Conservation (phyloP, 1,139 yeast genomes). For the Nakaseomyces glabratus region DNA sequence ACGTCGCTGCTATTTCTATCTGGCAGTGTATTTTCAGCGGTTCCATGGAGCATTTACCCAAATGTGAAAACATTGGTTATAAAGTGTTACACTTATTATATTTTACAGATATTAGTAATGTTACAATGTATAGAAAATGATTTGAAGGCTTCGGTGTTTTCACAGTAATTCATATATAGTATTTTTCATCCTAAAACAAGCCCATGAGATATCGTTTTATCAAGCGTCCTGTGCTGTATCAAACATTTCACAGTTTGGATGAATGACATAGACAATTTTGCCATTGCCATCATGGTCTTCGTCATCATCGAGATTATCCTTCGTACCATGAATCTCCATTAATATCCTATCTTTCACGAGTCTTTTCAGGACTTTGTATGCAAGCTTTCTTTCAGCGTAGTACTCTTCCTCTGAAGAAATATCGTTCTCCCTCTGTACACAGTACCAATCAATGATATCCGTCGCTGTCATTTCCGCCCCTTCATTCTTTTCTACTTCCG, state of each 20-base stretch:
- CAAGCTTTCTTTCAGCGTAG: conserved; percentile 60
- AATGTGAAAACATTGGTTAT: no score
- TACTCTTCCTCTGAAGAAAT: conserved; percentile 64
- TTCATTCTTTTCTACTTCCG: conserved; percentile 39
- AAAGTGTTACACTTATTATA: no score
- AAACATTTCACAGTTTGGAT: conserved; percentile 80
- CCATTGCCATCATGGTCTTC: conserved; percentile 23
- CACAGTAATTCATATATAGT: no score
- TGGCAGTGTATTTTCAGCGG: no score
- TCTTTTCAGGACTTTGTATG: conserved; percentile 72
- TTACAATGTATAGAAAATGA: no score
- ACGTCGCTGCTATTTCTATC: no score
- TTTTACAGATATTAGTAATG: no score
- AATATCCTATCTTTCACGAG: conserved; percentile 79
- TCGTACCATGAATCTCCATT: conserved; percentile 66
- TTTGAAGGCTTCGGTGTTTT: no score
- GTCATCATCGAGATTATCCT: conserved; percentile 33
- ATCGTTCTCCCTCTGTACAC: conserved; percentile 64
- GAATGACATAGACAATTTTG: conserved; percentile 58
- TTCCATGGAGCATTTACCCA: no score
- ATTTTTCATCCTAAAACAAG: no score
- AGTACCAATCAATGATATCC: conserved; percentile 71
- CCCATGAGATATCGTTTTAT: no score
- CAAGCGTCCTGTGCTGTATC: conserved; percentile 36
- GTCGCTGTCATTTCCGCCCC: conserved; percentile 65